phyloP scores from a whole-genome alignment of 176 grass and related monocot genomes.

The Oryza punctata region DNA sequence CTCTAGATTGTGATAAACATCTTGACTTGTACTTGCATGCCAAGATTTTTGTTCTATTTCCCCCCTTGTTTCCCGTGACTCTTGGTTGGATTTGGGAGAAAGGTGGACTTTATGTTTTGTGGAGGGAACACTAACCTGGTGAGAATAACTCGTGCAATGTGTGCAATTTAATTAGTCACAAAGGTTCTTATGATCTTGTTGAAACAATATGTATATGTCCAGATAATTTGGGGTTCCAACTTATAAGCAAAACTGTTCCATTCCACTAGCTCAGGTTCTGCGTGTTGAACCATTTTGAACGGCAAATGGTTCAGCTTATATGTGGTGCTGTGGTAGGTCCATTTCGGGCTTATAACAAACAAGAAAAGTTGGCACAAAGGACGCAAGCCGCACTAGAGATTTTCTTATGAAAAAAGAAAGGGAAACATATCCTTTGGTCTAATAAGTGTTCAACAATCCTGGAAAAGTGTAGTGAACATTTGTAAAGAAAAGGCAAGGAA shows the following conservation, averaged over 20 bases:
- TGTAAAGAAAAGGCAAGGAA: not conserved
- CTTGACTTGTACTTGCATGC: not conserved
- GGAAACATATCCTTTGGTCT: not conserved
- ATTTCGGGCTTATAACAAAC: not conserved
- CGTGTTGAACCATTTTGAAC: not conserved
- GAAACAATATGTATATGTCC: not conserved
- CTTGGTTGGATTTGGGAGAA: not conserved
- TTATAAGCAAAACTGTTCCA: not conserved
- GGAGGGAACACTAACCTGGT: not conserved
- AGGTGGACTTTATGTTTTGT: not conserved
- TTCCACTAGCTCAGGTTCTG: not conserved
- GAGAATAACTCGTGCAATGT: not conserved
- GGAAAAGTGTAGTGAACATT: not conserved
- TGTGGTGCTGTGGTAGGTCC: not conserved
- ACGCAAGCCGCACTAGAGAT: not conserved
- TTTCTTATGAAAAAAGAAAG: too few species aligned
- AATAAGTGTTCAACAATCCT: not conserved
- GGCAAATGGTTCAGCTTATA: not conserved
- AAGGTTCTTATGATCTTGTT: not conserved
- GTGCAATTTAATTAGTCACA: not conserved
- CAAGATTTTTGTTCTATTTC: not conserved
- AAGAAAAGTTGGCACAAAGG: not conserved
- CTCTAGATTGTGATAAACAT: constrained; percentile 6
- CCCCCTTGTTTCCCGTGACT: not conserved
- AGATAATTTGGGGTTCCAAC: not conserved